A percentile compares a stretch with the other conserved stretches of the same genome.
Conservation (phyloP, 2,329 filamentous ascomycete species). For the Rhytidhysteron rufulum region DNA sequence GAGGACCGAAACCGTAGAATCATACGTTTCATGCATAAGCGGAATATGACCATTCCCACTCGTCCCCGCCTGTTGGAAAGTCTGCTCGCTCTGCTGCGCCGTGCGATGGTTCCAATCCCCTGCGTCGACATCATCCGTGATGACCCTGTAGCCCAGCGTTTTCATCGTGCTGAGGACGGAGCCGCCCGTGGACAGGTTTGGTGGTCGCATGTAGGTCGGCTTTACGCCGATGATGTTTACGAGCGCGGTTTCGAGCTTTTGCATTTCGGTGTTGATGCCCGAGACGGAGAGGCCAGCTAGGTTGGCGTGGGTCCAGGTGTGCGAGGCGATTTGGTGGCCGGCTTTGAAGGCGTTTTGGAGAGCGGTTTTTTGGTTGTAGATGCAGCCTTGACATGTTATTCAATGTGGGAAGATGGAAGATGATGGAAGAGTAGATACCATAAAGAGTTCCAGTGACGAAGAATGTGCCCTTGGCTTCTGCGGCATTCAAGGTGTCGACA, state of each 20-base stretch:
- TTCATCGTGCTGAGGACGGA: constrained; percentile 29
- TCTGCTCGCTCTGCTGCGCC: constrained; percentile 27
- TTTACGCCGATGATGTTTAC: constrained; percentile 34
- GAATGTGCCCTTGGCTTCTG: constrained; percentile 32
- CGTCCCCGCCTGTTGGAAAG: constrained; percentile 28
- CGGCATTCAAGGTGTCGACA: constrained; percentile 25
- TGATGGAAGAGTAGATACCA: constrained; percentile 9
- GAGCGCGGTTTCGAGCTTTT: constrained; percentile 28
- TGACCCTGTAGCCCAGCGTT: constrained; percentile 32
- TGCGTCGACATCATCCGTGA: constrained; percentile 29
- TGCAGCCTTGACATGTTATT: constrained; percentile 19
- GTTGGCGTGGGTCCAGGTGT: constrained; percentile 33
- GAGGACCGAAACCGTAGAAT: constrained; percentile 28
- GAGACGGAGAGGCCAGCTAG: constrained; percentile 26
- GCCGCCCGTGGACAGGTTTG: constrained; percentile 31
- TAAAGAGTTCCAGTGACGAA: constrained; percentile 32
- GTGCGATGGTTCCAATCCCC: constrained; percentile 33
- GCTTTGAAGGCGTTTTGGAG: constrained; percentile 28
- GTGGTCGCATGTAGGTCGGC: constrained; percentile 36
- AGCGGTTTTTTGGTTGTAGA: constrained; percentile 29
- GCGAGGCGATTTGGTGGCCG: constrained; percentile 34
- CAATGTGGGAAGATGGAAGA: background rate
- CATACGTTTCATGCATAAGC: constrained; percentile 34
- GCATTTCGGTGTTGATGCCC: constrained; percentile 30
- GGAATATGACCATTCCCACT: constrained; percentile 33